These are phyloP conservation scores for Coleophoma eucalyptorum DNA, from an alignment of 2,329 filamentous ascomycete genomes.

Conservation along the genomic window DNA sequence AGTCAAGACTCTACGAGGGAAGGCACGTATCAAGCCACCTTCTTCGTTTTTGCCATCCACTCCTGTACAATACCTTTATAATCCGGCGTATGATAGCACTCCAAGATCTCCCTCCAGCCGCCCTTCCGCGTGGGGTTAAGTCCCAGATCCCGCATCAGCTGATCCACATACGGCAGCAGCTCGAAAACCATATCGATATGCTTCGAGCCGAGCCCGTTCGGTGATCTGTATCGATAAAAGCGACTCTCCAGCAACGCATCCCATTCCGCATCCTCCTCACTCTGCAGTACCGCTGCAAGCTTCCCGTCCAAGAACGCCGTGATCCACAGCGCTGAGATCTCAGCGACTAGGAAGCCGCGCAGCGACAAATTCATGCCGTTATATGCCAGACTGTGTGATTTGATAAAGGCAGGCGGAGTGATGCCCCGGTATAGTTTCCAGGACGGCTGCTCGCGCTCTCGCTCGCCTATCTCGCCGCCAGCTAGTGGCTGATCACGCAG, in stretches of 20 bases:
- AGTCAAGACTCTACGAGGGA: too few relatives aligned
- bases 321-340: slow-evolving; percentile 55
- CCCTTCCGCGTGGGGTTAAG: slow-evolving; percentile 50
- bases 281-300: slow-evolving; percentile 28
- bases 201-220: slow-evolving; percentile 56
- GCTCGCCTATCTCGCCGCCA: slow-evolving; percentile 27
- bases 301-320: slow-evolving; percentile 55
- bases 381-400: slow-evolving; percentile 40
- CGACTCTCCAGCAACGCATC: slow-evolving; percentile 61
- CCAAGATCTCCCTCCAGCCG: slow-evolving; percentile 34
- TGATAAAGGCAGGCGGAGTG: slow-evolving; percentile 34
- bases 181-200: slow-evolving; percentile 75
- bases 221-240: slow-evolving; percentile 66
- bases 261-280: slow-evolving; percentile 32
- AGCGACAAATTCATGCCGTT: slow-evolving; percentile 39
- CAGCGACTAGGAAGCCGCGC: slow-evolving; percentile 33
- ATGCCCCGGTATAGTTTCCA: slow-evolving; percentile 39
- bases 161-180: slow-evolving; percentile 66
- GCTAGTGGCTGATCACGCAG: slow-evolving; percentile 47
- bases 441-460: slow-evolving; percentile 20
- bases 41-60: slow-evolving; percentile 23
- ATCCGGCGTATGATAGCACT: slow-evolving; percentile 38
- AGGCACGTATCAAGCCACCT: too few relatives aligned
- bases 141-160: slow-evolving; percentile 61
- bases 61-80: slow-evolving; percentile 38